Percentiles rank a stretch among this genome's conserved stretches.
Evolutionary conservation across 2,329 filamentous ascomycete genomes (phyloP).

Genomic region (Lecanicillium sp.): DNA sequence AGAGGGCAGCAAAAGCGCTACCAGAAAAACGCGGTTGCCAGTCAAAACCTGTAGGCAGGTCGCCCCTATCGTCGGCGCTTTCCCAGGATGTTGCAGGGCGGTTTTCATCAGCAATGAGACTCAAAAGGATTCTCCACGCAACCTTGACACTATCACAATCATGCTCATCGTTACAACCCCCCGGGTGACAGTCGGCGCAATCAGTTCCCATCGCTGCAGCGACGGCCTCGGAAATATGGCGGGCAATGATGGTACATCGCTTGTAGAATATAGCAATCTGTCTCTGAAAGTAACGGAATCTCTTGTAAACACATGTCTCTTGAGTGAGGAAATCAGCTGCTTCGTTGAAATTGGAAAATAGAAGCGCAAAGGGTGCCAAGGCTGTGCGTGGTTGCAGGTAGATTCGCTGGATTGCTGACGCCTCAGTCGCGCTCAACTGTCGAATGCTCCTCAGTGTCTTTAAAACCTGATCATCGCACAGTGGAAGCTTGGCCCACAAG

Average conservation of each 20-base stretch:
- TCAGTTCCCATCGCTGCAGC: not conserved
- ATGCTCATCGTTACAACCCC: not conserved
- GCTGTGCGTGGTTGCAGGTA: constrained; percentile 4
- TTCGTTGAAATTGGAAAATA: constrained; percentile 5
- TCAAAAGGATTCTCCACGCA: constrained; percentile 3
- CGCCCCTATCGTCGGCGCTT: not conserved
- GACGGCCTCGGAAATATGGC: constrained; percentile 1
- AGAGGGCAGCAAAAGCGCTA: constrained; percentile 5
- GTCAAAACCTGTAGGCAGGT: not conserved
- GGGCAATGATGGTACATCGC: constrained; percentile 3
- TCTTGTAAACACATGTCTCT: constrained; percentile 3
- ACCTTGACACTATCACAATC: constrained; percentile 1
- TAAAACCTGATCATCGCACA: constrained; percentile 1
- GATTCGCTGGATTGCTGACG: constrained; percentile 2
- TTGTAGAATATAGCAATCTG: constrained; percentile 4
- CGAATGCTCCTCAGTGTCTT: constrained; percentile 1
- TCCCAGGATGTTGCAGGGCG: constrained; percentile 1
- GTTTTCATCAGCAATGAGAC: constrained; percentile 6
- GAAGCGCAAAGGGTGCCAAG: constrained; percentile 5
- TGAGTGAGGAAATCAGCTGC: constrained; percentile 1
- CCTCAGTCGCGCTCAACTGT: not conserved
- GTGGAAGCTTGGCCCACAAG: constrained; percentile 1
- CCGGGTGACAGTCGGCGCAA: not conserved
- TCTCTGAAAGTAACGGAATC: constrained; percentile 4
- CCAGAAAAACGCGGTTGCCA: constrained; percentile 3